These are phyloP conservation scores for Fraxinus latifolia DNA, from an alignment of 305 asterid species.

Conservation along the genomic window DNA sequence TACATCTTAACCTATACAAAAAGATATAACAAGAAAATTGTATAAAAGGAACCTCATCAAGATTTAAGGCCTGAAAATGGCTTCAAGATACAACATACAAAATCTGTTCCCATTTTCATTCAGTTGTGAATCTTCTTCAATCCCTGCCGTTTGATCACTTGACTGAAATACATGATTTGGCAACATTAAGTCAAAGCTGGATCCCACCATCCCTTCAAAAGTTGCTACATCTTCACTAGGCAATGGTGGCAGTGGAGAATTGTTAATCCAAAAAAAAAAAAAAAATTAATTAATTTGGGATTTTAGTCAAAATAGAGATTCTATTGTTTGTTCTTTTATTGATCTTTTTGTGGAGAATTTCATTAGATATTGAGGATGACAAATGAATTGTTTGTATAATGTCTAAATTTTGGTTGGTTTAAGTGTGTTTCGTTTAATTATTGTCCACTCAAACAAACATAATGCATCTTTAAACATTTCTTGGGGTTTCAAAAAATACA, in stretches of 20 bases:
- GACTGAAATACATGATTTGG: constrained; percentile 21
- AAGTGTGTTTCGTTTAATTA: neutral
- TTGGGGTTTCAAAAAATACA: too few species aligned
- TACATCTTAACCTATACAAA: constrained; percentile 22
- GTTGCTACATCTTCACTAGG: too few species aligned
- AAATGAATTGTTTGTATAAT: neutral
- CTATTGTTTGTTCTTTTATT: neutral
- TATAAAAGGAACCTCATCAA: constrained; percentile 23
- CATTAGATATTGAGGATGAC: neutral
- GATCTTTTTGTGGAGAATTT: neutral
- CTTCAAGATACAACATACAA: constrained; percentile 37
- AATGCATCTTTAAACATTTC: too few species aligned
- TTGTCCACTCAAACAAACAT: neutral
- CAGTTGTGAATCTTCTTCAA: constrained; percentile 16
- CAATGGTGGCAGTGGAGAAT: too few species aligned
- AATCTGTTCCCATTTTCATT: constrained; percentile 31
- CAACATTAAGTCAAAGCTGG: constrained; percentile 26
- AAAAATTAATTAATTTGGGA: too few species aligned
- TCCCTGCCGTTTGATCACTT: constrained; percentile 1
- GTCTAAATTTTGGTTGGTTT: neutral
- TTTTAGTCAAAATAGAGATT: neutral
- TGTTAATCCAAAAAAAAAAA: too few species aligned
- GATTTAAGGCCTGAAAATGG: constrained; percentile 51
- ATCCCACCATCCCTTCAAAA: constrained; percentile 36
- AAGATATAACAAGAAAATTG: constrained; percentile 11